phyloP scores from a whole-genome alignment of 2,329 filamentous ascomycete genomes.

The Didymellaceae sp. region DNA sequence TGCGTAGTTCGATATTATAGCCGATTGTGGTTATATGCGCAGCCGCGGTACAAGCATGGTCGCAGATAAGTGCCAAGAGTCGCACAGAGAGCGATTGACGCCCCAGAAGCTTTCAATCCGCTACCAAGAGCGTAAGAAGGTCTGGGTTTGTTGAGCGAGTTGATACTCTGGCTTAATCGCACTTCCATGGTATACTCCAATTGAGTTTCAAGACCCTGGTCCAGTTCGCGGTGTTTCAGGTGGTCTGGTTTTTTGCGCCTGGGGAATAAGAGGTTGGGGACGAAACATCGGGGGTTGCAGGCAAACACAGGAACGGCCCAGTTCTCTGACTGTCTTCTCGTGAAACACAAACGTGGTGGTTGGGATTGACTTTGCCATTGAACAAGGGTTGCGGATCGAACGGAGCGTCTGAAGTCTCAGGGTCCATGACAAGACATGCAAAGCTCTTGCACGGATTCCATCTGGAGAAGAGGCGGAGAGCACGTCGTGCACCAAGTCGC shows the following conservation, averaged over 20 bases:
- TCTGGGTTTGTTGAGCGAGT: not conserved
- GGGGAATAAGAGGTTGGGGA: slow-evolving; percentile 15
- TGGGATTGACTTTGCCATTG: slow-evolving; percentile 1
- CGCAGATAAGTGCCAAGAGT: not conserved
- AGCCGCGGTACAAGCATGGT: not conserved
- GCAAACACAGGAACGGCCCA: slow-evolving; percentile 2
- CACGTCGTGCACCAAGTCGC: slow-evolving; percentile 12
- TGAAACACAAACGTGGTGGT: slow-evolving; percentile 10
- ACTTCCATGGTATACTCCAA: not conserved
- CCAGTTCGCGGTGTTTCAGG: slow-evolving; percentile 15
- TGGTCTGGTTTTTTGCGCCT: slow-evolving; percentile 3
- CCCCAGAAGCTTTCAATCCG: not conserved
- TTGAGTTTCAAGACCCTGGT: not conserved
- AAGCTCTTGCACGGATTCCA: slow-evolving; percentile 15
- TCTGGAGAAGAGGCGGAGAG: slow-evolving; percentile 19
- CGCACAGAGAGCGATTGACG: not conserved
- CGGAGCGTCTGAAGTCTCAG: slow-evolving; percentile 10
- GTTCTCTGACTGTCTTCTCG: slow-evolving; percentile 4
- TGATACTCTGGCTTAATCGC: not conserved
- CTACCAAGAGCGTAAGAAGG: not conserved
- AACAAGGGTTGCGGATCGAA: slow-evolving; percentile 6
- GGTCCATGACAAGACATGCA: slow-evolving; percentile 14
- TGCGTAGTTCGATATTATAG: too few species aligned
- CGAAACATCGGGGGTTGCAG: slow-evolving; percentile 17
- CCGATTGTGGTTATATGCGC: slow-evolving; percentile 1